Evolutionary conservation across 495 filamentous ascomycete genomes (phyloP), one percentile per base, ranked within the genome.

Genomic region (Aspergillus avenaceus): DNA sequence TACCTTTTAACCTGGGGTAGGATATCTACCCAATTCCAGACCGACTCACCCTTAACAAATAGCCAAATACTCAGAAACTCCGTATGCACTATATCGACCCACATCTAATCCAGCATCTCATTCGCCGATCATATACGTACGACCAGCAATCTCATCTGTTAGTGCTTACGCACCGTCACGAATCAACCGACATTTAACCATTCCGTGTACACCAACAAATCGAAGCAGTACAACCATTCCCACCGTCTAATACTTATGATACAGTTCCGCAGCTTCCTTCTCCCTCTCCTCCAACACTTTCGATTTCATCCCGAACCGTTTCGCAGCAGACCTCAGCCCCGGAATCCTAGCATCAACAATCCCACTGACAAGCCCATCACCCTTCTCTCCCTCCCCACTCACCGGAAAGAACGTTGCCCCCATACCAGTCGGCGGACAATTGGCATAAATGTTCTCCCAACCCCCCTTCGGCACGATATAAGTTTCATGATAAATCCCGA

Each of bases 401-500:
- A 21, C 46, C 1, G 46, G 46, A 28, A 48, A 55, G 52, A 49
- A 50, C 40, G 47, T 44, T 25, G 34, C 50, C 32, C 59, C 57
- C 45, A 69, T 51, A 8, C 64, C 58, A 12, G 57, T 54, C 16
- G 60, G 61, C 27, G 53, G 50, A 32, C 41, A 36, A 44, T 73
- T 69, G 12, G 64, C 45, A 56, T 74, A 78, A 42, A 77, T 61
- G 31, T 63, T 72, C 61, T 80, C 76, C 67, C 72, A 77, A 1
- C 49, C 22, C 2, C 66, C 63, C 16, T 48, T 54, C 4, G 69
- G 63, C n/a, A 60, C 69, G 23, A 58, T 49, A 58, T 75, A 80
- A 3, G 64, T 61, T 65, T 80, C 77, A 59, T 80, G 76, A 42
- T 60, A 70, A 55, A 79, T 76, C 11, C 56, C 50, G 13, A 80